Conservation (phyloP, 1,139 yeast genomes). For the Debaryomyces udenii region DNA sequence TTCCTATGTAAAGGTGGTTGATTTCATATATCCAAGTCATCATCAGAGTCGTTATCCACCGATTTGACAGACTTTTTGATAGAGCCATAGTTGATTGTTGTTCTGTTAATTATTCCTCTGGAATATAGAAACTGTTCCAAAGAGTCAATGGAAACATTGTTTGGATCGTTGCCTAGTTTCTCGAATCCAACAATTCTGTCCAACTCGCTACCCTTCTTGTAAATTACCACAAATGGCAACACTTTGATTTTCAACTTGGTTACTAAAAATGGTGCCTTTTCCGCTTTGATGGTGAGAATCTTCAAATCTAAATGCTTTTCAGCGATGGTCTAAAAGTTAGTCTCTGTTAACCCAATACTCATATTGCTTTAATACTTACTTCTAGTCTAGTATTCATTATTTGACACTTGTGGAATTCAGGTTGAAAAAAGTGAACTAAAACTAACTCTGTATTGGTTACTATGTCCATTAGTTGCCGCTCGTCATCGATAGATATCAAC, state of each 20-base stretch:
- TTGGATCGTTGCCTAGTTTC: constrained; percentile 47
- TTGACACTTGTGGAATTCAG: constrained; percentile 60
- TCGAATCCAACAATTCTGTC: constrained; percentile 70
- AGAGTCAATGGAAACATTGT: constrained; percentile 34
- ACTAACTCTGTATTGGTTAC: constrained; percentile 48
- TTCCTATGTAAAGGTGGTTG: neutral
- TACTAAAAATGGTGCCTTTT: constrained; percentile 71
- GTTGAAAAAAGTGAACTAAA: constrained; percentile 68
- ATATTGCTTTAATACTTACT: constrained; percentile 14
- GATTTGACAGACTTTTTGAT: constrained; percentile 14
- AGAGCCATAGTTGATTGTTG: constrained; percentile 32
- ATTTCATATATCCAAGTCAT: constrained; percentile 20
- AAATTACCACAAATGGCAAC: constrained; percentile 72
- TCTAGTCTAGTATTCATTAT: constrained; percentile 55
- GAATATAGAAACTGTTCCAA: constrained; percentile 49
- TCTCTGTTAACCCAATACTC: neutral
- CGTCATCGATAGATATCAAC: constrained; percentile 45
- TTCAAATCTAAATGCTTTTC: constrained; percentile 58
- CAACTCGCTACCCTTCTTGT: constrained; percentile 59
- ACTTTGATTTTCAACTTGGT: constrained; percentile 63
- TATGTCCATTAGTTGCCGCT: constrained; percentile 57
- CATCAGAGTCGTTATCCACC: constrained; percentile 20
- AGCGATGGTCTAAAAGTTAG: constrained; percentile 40
- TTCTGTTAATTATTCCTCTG: constrained; percentile 34
- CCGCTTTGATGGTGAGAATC: constrained; percentile 62